Evolutionary conservation across 805 yeast species (phyloP).

Genomic region (Wickerhamiella musiphila): DNA sequence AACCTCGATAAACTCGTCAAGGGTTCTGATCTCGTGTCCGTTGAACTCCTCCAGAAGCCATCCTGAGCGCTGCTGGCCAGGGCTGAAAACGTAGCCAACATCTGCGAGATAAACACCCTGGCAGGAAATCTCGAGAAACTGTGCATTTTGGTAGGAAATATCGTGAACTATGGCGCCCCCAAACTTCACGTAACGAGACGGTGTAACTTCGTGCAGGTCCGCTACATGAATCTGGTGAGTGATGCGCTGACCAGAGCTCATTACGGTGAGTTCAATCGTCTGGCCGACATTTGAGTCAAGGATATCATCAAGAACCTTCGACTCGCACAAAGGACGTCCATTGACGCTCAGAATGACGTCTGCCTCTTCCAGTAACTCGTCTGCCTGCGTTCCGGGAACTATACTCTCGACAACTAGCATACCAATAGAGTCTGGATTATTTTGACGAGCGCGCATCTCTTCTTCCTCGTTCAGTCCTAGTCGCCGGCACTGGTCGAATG

Average conservation of each 20-base stretch:
- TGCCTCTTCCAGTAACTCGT: conserved; percentile 58
- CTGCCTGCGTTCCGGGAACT: conserved; percentile 75
- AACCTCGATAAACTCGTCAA: conserved; percentile 61
- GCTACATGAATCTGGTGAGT: conserved; percentile 39
- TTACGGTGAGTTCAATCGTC: conserved; percentile 37
- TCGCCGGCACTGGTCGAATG: conserved; percentile 80
- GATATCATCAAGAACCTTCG: conserved; percentile 67
- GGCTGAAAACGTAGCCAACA: conserved; percentile 55
- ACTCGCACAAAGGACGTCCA: conserved; percentile 44
- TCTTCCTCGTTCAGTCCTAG: conserved; percentile 64
- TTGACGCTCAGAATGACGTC: conserved; percentile 66
- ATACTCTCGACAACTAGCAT: conserved; percentile 68
- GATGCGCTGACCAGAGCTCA: conserved; percentile 55
- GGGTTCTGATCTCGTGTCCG: conserved; percentile 52
- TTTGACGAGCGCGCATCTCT: conserved; percentile 48
- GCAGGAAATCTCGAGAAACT: conserved; percentile 68
- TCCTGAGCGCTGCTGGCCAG: conserved; percentile 38
- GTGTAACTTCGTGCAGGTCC: conserved; percentile 68
- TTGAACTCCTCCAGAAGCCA: conserved; percentile 72
- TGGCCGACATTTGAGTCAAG: conserved; percentile 56
- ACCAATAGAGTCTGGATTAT: conserved; percentile 62
- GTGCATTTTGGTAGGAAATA: conserved; percentile 75
- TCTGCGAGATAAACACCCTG: conserved; percentile 67
- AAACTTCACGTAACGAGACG: conserved; percentile 61
- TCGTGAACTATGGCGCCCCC: conserved; percentile 80